Evolutionary conservation across 176 grass and related monocot species (phyloP).

Genomic region (Bonia amplexicaulis): DNA sequence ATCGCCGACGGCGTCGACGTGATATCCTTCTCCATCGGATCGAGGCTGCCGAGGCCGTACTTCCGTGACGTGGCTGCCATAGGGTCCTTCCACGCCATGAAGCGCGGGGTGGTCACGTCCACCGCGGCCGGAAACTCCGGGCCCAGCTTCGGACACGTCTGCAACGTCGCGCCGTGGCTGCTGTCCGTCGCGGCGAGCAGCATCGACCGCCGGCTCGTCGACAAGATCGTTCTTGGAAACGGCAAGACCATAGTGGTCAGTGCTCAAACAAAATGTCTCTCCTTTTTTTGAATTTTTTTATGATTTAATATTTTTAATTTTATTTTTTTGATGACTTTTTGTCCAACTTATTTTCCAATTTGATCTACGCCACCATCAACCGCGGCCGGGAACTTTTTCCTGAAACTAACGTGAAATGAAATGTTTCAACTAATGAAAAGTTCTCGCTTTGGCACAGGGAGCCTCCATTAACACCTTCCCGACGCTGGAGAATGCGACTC

Average conservation of each 20-base stretch:
- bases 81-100: slow-evolving; percentile 42
- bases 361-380: no score
- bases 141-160: background rate
- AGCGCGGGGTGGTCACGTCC: slow-evolving; percentile 18
- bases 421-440: background rate
- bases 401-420: no score
- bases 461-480: slow-evolving; percentile 6
- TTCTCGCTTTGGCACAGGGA: background rate
- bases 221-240: slow-evolving; percentile 27
- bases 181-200: slow-evolving; percentile 27
- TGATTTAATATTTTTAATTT: no score
- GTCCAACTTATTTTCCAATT: no score
- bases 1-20: slow-evolving; percentile 46
- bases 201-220: slow-evolving; percentile 25
- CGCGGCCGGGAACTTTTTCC: no score
- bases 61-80: slow-evolving; percentile 25
- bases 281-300: no score
- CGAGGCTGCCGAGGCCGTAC: background rate
- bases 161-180: slow-evolving; percentile 44
- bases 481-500: background rate
- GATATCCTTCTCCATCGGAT: slow-evolving; percentile 34
- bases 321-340: no score
- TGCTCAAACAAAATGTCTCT: background rate
- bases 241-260: slow-evolving; percentile 16
- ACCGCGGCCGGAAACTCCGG: slow-evolving; percentile 17